Evolutionary conservation across 2,329 filamentous ascomycete species (phyloP).

Genomic region (Sporothrix brunneoviolacea): DNA sequence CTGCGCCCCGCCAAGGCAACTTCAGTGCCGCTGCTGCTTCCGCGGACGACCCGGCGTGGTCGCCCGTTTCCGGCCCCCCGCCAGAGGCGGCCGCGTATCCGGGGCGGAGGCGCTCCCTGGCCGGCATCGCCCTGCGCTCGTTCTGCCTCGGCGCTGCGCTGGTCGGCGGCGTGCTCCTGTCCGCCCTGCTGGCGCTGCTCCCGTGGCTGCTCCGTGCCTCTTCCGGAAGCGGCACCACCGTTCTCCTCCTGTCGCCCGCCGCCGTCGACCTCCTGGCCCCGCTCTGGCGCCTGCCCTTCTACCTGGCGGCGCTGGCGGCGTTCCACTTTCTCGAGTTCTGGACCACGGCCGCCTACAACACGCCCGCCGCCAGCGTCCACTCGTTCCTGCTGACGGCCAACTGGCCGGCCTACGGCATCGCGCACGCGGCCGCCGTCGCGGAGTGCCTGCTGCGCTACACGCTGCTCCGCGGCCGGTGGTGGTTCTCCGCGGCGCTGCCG

Average conservation of each 20-base stretch:
- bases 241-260: no score
- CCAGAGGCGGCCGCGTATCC: constrained; percentile 32
- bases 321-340: constrained; percentile 98
- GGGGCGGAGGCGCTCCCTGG: constrained; percentile 48
- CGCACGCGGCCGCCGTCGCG: constrained; percentile 65
- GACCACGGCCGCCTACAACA: constrained; percentile 81
- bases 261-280: constrained; percentile 35
- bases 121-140: constrained; percentile 52
- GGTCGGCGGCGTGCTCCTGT: constrained; percentile 26
- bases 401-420: constrained; percentile 75
- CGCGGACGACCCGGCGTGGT: neutral
- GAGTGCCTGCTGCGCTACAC: constrained; percentile 62
- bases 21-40: neutral
- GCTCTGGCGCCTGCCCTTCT: constrained; percentile 59
- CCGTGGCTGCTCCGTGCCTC: neutral
- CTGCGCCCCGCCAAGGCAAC: neutral
- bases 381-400: constrained; percentile 83
- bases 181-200: neutral
- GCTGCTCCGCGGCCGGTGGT: constrained; percentile 45
- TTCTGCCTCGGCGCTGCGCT: constrained; percentile 44
- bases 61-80: constrained; percentile 20
- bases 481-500: constrained; percentile 35
- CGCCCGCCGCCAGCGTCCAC: constrained; percentile 59
- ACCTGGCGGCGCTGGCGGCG: constrained; percentile 59
- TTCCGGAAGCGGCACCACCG: constrained; percentile 19